These are phyloP conservation scores for Skeletonema menzelii DNA, from an alignment of 108 stramenopile genomes.

Conservation along the genomic window DNA sequence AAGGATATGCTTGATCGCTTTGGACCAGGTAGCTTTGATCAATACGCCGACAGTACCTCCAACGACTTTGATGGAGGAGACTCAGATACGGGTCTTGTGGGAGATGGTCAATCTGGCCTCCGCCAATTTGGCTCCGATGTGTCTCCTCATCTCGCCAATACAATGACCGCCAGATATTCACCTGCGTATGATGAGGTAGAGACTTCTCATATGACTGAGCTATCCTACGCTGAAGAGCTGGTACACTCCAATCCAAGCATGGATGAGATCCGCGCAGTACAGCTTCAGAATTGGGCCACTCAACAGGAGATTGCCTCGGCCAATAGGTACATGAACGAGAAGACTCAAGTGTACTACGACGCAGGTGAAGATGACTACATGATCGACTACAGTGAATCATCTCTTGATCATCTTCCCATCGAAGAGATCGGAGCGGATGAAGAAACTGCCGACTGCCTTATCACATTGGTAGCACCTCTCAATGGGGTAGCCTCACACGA, in stretches of 20 bases:
- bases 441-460: too few species aligned
- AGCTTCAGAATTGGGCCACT: conserved; percentile 76
- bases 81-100: too few species aligned
- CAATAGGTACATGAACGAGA: conserved; percentile 20
- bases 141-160: conserved; percentile 35
- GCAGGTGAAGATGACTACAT: too few species aligned
- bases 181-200: conserved; percentile 9
- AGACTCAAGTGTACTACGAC: too few species aligned
- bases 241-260: conserved; percentile 43
- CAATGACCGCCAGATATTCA: conserved; percentile 20
- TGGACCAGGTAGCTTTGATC: too few species aligned
- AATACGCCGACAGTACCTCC: too few species aligned
- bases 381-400: too few species aligned
- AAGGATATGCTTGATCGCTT: conserved; percentile 38
- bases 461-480: too few species aligned
- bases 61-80: too few species aligned
- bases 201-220: conserved; percentile 55
- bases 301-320: conserved; percentile 68
- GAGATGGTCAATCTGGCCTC: too few species aligned
- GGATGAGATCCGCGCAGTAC: conserved; percentile 28
- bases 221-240: conserved; percentile 73
- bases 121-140: conserved; percentile 34
- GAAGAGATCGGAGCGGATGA: too few species aligned
- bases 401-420: too few species aligned
- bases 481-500: conserved; percentile 44